These are phyloP conservation scores for Rhodofomes roseus DNA, from an alignment of 1,284 basidiomycete genomes.

Conservation along the genomic window DNA sequence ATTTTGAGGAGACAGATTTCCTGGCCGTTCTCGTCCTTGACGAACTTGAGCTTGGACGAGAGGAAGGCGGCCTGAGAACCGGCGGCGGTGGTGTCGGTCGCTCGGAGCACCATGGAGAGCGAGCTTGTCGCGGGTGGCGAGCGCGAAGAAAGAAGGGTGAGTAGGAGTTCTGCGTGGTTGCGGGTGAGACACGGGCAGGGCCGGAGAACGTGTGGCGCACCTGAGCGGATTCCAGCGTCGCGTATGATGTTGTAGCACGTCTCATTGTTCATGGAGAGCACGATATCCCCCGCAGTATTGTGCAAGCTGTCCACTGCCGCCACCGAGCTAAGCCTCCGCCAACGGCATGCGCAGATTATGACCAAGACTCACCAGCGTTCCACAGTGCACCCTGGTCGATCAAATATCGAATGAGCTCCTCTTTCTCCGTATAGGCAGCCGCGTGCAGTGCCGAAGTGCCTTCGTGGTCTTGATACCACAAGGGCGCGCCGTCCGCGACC, in stretches of 20 bases:
- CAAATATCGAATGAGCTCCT: slow-evolving; percentile 59
- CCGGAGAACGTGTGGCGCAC: slow-evolving; percentile 35
- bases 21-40: slow-evolving; percentile 71
- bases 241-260: slow-evolving; percentile 74
- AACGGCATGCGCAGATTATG: slow-evolving; percentile 23
- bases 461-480: slow-evolving; percentile 90
- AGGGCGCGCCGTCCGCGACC: slow-evolving; percentile 73
- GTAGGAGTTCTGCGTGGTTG: slow-evolving; percentile 54
- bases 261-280: slow-evolving; percentile 78
- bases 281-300: slow-evolving; percentile 86
- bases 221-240: slow-evolving; percentile 85
- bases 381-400: slow-evolving; percentile 86
- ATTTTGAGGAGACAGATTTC: slow-evolving; percentile 77
- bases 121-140: slow-evolving; percentile 31
- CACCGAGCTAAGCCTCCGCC: slow-evolving; percentile 23
- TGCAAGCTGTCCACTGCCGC: slow-evolving; percentile 68
- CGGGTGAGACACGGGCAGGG: slow-evolving; percentile 8
- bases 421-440: slow-evolving; percentile 74
- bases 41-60: slow-evolving; percentile 67
- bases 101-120: slow-evolving; percentile 49
- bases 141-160: slow-evolving; percentile 53
- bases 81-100: slow-evolving; percentile 63
- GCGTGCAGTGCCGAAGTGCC: slow-evolving; percentile 86
- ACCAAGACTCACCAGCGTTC: slow-evolving; percentile 68
- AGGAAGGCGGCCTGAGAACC: slow-evolving; percentile 80